A percentile compares a stretch with the other conserved stretches of the same genome.
These are phyloP conservation scores for Solanum chilense DNA, from an alignment of 257 asterid genomes.

Conservation along the genomic window DNA sequence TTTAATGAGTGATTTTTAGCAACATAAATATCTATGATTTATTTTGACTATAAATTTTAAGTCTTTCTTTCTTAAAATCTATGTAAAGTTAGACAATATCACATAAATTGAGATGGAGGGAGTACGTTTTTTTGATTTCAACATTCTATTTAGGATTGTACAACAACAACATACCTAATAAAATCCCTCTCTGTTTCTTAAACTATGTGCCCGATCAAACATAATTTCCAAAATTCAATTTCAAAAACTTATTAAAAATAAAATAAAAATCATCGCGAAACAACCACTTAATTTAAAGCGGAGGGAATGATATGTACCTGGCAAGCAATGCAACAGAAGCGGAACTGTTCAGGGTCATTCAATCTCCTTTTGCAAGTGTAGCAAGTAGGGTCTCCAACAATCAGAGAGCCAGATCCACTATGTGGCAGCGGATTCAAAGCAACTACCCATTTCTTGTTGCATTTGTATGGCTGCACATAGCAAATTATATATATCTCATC, in stretches of 20 bases:
- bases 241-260: not conserved
- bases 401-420: constrained; percentile 15
- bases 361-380: constrained; percentile 7
- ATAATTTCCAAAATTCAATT: too few relatives aligned
- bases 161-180: not conserved
- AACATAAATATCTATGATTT: too few relatives aligned
- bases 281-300: not conserved
- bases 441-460: constrained; percentile 22
- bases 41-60: too few relatives aligned
- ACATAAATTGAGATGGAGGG: not conserved
- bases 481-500: not conserved
- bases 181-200: not conserved
- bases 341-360: constrained; percentile 4
- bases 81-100: too few relatives aligned
- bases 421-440: constrained; percentile 23
- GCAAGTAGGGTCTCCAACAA: constrained; percentile 6
- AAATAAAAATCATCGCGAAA: not conserved
- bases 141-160: not conserved
- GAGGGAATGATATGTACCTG: not conserved
- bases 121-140: not conserved
- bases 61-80: too few relatives aligned
- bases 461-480: constrained; percentile 14
- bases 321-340: constrained; percentile 17
- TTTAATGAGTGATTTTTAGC: not conserved
- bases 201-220: not conserved